Evolutionary conservation across 2,329 filamentous ascomycete genomes (phyloP).

Genomic region (Colletotrichum sp.): DNA sequence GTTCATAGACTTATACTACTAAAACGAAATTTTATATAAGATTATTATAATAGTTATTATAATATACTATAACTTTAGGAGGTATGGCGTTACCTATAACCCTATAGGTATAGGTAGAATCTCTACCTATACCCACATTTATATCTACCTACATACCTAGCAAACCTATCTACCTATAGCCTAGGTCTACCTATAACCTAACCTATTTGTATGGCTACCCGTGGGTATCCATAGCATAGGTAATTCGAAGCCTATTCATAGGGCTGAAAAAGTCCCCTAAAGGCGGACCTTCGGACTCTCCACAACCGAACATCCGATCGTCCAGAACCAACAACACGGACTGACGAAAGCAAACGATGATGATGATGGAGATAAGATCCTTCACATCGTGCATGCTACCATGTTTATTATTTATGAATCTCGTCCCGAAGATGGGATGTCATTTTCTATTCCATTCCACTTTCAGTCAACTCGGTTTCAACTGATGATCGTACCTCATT

Average conservation of each 20-base stretch:
- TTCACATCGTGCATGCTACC: not conserved
- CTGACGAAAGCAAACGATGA: not conserved
- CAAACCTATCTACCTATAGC: not conserved
- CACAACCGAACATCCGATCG: not conserved
- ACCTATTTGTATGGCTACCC: not conserved
- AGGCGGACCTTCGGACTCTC: not conserved
- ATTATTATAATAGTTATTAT: too few species aligned
- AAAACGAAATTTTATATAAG: too few species aligned
- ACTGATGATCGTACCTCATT: not conserved
- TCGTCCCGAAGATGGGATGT: not conserved
- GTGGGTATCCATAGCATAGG: not conserved
- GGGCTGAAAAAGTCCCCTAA: not conserved
- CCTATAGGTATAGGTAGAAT: too few species aligned
- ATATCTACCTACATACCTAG: not conserved
- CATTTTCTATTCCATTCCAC: not conserved
- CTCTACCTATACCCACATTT: not conserved
- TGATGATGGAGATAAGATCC: not conserved
- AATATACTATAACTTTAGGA: too few species aligned
- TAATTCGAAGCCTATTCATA: not conserved
- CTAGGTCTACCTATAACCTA: not conserved
- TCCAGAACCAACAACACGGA: not conserved
- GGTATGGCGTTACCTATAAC: too few species aligned
- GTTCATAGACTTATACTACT: too few species aligned
- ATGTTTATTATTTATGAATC: not conserved
- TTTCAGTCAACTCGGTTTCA: not conserved